Evolutionary conservation across 2,329 filamentous ascomycete species (phyloP).

Genomic region (Byssochlamys sp.): DNA sequence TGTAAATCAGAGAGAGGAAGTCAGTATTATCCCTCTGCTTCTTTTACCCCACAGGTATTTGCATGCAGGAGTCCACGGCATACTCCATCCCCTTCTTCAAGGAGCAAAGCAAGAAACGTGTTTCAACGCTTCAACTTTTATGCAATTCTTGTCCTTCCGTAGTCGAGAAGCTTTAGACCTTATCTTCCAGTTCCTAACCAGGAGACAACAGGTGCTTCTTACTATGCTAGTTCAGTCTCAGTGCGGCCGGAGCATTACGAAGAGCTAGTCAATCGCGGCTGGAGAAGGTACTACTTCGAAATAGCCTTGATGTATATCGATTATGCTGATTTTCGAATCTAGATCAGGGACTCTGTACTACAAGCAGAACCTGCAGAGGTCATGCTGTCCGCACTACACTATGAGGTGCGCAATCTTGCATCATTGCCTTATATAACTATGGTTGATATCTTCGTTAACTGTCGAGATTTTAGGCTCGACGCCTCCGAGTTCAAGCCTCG

Average conservation of each 20-base stretch:
- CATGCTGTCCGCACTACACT: constrained; percentile 79
- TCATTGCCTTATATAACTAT: not conserved
- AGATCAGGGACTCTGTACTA: constrained; percentile 43
- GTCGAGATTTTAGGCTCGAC: constrained; percentile 25
- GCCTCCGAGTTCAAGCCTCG: constrained; percentile 34
- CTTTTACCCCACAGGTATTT: not conserved
- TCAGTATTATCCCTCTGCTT: constrained; percentile 26
- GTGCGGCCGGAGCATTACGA: constrained; percentile 40
- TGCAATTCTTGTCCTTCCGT: not conserved
- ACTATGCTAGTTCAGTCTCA: constrained; percentile 37
- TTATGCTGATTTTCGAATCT: constrained; percentile 4
- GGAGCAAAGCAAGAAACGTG: not conserved
- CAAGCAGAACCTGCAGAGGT: constrained; percentile 53
- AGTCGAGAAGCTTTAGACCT: constrained; percentile 1
- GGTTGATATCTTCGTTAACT: not conserved
- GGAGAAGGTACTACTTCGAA: constrained; percentile 32
- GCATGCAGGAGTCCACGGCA: not conserved
- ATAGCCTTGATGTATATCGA: constrained; percentile 1
- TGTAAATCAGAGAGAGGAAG: constrained; percentile 39
- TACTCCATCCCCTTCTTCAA: not conserved
- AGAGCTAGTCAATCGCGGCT: constrained; percentile 38
- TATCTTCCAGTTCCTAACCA: constrained; percentile 2
- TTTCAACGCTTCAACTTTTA: not conserved
- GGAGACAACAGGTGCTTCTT: constrained; percentile 32
- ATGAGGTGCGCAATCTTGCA: constrained; percentile 26